Base-by-base conservation (phyloP, 371 early-diverging fungal species). In the Dentiscutata heterogama region DNA sequence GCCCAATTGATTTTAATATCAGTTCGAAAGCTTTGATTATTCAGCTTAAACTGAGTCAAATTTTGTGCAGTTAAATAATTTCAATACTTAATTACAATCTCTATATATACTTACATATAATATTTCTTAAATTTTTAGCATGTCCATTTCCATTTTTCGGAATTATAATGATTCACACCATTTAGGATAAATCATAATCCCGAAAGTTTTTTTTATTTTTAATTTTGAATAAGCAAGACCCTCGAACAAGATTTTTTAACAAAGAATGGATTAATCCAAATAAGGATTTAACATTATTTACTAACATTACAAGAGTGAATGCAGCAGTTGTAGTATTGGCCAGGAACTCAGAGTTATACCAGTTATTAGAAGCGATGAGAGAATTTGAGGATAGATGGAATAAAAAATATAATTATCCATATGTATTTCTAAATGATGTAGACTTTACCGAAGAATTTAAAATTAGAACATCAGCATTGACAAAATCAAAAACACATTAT, bases 361-460 rank as follows among this genome's bases (percentile, higher is more conserved):
- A 89, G 11, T 90, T 97, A 70, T 85, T 87, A 50, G 83, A 81
- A 27, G 91, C 96, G 0, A 89, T 98, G 83, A 89, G 87, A 27
- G 91, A 93, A 84, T 87, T 97, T 18, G 97, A 97, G 84, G 92
- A 94, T 50, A 86, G 92, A 65, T 97, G 97, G 85, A 98, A 98
- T 85, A 88, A 86, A 74, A 88, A 90, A 58, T 95, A 90, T 86
- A 87, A 93, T 79, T 98, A 97, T 82, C 97, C 97, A 0, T 98
- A 96, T 84, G 95, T 98, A 22, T 94, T 94, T 81, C 67, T 95
- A 77, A 96, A 95, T 84, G 94, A 98, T 76, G 89, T 88, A 46
- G 94, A 94, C 10, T 98, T 97, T 79, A 91, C 94, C 0, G 88
- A 91, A 6, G 90, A 92, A 67, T 98, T 98, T 83, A 93, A 93